phyloP scores from a whole-genome alignment of 2,329 filamentous ascomycete species.

The Hymenoscyphus repandus region DNA sequence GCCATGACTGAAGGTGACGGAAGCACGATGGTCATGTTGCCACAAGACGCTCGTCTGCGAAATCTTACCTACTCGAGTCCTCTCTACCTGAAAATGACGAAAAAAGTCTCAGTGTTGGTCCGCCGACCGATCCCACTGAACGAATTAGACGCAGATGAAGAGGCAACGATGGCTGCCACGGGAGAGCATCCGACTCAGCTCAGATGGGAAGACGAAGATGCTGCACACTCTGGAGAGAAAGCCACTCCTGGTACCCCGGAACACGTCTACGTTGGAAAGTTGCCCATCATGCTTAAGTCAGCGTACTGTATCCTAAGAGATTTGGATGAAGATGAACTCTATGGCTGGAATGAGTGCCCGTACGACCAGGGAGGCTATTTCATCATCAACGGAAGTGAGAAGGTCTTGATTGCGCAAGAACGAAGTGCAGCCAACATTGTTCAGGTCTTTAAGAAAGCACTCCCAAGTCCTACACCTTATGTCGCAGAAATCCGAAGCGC shows the following conservation, averaged over 20 bases:
- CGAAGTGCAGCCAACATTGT: slow-evolving; percentile 97
- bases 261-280: slow-evolving; percentile 84
- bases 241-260: slow-evolving; percentile 43
- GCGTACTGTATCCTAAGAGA: slow-evolving; percentile 87
- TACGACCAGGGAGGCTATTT: slow-evolving; percentile 99
- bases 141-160: slow-evolving; percentile 63
- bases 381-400: slow-evolving; percentile 98
- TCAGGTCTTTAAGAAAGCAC: slow-evolving; percentile 96
- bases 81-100: slow-evolving; percentile 82
- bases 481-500: slow-evolving; percentile 95
- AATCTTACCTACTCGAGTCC: slow-evolving; percentile 95
- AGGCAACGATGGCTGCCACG: slow-evolving; percentile 48
- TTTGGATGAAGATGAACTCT: slow-evolving; percentile 79
- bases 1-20: slow-evolving; percentile 92
- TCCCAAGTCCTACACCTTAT: slow-evolving; percentile 86
- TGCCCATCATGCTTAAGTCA: slow-evolving; percentile 97
- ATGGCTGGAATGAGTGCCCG: slow-evolving; percentile 90
- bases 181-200: slow-evolving; percentile 54
- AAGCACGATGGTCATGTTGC: slow-evolving; percentile 76
- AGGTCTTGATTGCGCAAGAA: slow-evolving; percentile 96
- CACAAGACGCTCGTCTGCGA: slow-evolving; percentile 90
- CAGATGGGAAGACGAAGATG: slow-evolving; percentile 53
- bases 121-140: slow-evolving; percentile 64
- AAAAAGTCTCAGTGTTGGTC: slow-evolving; percentile 76
- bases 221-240: slow-evolving; percentile 4